Evolutionary conservation across 106 monocot genomes (phyloP).

Genomic region (Triglochin maritima): DNA sequence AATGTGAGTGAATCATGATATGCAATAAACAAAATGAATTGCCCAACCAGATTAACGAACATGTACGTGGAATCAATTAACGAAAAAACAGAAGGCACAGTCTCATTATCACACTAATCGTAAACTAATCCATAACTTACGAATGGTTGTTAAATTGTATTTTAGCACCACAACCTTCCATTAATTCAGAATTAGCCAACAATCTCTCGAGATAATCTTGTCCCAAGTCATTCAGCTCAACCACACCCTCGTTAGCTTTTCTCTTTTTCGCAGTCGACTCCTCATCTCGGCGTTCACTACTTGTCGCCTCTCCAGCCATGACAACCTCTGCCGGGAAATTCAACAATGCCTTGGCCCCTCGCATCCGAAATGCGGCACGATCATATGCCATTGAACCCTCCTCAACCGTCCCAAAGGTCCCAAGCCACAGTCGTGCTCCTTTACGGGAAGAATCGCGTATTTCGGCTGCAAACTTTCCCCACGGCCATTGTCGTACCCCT

Average conservation of each 20-base stretch:
- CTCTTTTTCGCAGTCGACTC: no score
- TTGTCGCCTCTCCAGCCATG: background rate
- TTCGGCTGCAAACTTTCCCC: conserved; percentile 27
- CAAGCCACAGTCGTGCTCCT: conserved; percentile 74
- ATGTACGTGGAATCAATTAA: no score
- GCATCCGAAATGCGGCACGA: conserved; percentile 63
- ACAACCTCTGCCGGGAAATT: conserved; percentile 48
- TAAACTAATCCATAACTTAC: no score
- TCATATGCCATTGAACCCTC: conserved; percentile 52
- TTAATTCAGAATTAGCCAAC: background rate
- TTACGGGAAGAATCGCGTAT: conserved; percentile 60
- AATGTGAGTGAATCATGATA: no score
- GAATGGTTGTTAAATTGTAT: no score
- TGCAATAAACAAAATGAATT: no score
- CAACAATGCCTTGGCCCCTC: conserved; percentile 70
- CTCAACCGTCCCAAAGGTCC: conserved; percentile 40
- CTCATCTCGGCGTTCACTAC: no score
- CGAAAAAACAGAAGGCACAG: no score
- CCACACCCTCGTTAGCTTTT: background rate
- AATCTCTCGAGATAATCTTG: background rate
- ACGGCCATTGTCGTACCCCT: conserved; percentile 41
- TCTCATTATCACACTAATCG: no score
- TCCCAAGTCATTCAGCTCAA: background rate
- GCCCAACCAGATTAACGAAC: no score
- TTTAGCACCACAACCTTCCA: background rate